Evolutionary conservation across 2,329 filamentous ascomycete species (phyloP).

Genomic region (Colletotrichum sp.): DNA sequence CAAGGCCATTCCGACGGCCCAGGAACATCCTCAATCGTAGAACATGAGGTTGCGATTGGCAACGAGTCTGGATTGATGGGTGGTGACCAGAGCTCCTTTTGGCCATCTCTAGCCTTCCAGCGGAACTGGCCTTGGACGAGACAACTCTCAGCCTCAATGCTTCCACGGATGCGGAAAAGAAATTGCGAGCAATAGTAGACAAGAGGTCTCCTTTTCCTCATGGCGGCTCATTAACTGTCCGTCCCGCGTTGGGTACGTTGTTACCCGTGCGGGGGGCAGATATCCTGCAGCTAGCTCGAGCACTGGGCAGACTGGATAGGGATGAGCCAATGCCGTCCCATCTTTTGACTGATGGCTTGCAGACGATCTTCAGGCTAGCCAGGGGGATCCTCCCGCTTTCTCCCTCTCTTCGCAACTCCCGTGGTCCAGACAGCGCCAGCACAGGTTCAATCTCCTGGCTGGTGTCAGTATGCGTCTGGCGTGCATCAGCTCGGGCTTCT

Average conservation of each 20-base stretch:
- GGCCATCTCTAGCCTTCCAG: not conserved
- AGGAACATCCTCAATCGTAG: not conserved
- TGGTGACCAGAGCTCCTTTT: not conserved
- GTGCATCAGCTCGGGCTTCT: not conserved
- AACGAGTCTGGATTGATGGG: not conserved
- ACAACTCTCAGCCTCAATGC: not conserved
- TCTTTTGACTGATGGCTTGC: not conserved
- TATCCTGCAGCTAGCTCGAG: not conserved
- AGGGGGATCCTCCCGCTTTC: not conserved
- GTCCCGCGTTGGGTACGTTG: not conserved
- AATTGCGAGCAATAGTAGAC: not conserved
- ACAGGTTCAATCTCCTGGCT: not conserved
- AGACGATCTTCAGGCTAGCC: constrained; percentile 3
- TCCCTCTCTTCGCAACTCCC: not conserved
- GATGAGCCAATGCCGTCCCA: not conserved
- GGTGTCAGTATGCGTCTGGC: not conserved
- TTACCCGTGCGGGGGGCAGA: not conserved
- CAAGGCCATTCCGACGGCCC: not conserved
- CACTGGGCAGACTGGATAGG: not conserved
- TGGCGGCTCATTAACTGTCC: not conserved
- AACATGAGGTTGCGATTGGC: not conserved
- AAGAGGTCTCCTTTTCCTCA: not conserved
- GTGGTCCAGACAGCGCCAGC: not conserved
- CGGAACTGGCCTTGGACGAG: not conserved
- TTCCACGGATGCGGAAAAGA: not conserved